Evolutionary conservation across 2,329 filamentous ascomycete genomes (phyloP).

Genomic region (Pestalotiopsis sp.): DNA sequence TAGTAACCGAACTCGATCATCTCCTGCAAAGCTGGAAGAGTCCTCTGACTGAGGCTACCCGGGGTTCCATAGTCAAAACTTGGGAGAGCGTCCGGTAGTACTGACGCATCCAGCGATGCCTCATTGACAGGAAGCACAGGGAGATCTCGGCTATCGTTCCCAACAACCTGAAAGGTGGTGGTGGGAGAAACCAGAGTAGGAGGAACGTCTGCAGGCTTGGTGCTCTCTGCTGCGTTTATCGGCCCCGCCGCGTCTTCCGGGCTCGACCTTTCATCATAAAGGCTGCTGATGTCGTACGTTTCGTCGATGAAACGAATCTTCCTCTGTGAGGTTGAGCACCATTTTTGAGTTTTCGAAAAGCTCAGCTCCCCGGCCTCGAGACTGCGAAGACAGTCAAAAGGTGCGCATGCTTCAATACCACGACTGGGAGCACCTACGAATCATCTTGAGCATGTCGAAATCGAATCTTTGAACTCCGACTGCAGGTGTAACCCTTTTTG

Average conservation of each 20-base stretch:
- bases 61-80: not conserved
- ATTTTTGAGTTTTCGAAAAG: constrained; percentile 10
- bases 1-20: not conserved
- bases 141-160: not conserved
- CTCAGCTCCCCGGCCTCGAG: constrained; percentile 3
- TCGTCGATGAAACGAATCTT: constrained; percentile 8
- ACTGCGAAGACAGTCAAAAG: not conserved
- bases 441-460: constrained; percentile 10
- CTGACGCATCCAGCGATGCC: not conserved
- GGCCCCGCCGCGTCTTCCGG: not conserved
- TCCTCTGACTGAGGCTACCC: not conserved
- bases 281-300: constrained; percentile 1
- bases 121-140: not conserved
- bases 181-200: not conserved
- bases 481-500: not conserved
- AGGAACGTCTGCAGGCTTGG: not conserved
- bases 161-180: not conserved
- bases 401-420: not conserved
- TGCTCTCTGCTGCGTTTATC: not conserved
- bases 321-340: constrained; percentile 3
- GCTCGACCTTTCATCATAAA: not conserved
- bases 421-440: not conserved
- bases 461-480: constrained; percentile 1
- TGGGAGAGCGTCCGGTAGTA: not conserved
- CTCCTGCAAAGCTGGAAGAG: not conserved